phyloP scores from a whole-genome alignment of 768 basidiomycete species.

The Leccinum uliginosum region DNA sequence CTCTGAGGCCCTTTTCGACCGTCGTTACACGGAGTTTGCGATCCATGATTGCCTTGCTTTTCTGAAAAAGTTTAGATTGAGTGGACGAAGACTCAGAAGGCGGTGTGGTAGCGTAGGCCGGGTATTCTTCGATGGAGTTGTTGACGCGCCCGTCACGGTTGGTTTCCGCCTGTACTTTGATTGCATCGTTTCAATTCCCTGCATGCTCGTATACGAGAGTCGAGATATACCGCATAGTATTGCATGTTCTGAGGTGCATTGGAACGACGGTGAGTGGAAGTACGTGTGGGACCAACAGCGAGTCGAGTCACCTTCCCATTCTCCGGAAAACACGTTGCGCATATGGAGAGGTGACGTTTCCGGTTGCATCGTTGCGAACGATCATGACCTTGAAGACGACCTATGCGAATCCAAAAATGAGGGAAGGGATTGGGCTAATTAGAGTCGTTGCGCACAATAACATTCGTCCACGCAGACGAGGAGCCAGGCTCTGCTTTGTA shows the following conservation, averaged over 20 bases:
- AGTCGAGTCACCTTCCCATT: conserved; percentile 83
- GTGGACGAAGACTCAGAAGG: conserved; percentile 29
- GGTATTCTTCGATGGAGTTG: conserved; percentile 63
- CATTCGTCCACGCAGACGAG: conserved; percentile 89
- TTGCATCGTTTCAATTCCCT: conserved; percentile 85
- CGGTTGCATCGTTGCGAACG: conserved; percentile 92
- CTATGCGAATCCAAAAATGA: conserved; percentile 37
- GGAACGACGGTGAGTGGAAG: conserved; percentile 30
- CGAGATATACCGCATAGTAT: conserved; percentile 84
- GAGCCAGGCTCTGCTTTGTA: conserved; percentile 71
- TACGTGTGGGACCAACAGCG: too few species aligned
- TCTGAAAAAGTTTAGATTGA: conserved; percentile 36
- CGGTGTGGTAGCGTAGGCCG: conserved; percentile 28
- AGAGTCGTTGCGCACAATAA: conserved; percentile 54
- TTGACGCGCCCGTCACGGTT: conserved; percentile 76
- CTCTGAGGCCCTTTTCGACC: conserved; percentile 93
- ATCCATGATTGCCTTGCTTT: conserved; percentile 76
- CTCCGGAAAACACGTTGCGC: conserved; percentile 72
- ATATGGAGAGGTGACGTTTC: conserved; percentile 86
- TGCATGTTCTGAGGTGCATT: conserved; percentile 80
- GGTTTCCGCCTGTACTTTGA: conserved; percentile 88
- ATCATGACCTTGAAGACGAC: conserved; percentile 96
- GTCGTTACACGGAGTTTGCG: conserved; percentile 86
- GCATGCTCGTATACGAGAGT: conserved; percentile 83
- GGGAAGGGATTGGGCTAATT: background rate